Conservation (phyloP, 345 rosid species). For the Salix koriyanagi region DNA sequence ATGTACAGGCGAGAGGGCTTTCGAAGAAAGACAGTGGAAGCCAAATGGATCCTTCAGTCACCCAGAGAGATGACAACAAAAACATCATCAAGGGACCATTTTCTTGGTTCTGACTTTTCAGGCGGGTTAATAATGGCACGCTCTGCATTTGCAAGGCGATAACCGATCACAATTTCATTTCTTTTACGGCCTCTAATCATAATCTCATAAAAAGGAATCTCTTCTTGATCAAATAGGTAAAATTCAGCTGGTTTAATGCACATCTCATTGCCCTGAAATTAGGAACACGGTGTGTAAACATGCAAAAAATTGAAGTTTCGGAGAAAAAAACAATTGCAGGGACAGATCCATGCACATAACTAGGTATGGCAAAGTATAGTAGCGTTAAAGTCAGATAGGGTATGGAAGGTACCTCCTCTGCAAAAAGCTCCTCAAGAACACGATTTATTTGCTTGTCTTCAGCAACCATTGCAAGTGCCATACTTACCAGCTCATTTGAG, state of each 20-base stretch:
- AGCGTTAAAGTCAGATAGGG: neutral
- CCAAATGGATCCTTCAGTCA: slow-evolving; percentile 22
- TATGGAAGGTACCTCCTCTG: slow-evolving; percentile 55
- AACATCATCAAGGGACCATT: slow-evolving; percentile 84
- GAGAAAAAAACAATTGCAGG: neutral
- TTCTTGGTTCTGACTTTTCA: slow-evolving; percentile 50
- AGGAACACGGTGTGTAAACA: neutral
- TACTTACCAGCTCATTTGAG: slow-evolving; percentile 85
- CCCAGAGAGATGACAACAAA: slow-evolving; percentile 75
- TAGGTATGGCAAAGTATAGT: neutral
- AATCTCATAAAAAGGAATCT: slow-evolving; percentile 65
- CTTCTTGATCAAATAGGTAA: slow-evolving; percentile 77
- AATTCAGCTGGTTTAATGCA: slow-evolving; percentile 88
- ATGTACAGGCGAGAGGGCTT: neutral
- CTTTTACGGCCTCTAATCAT: slow-evolving; percentile 74
- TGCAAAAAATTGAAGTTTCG: neutral
- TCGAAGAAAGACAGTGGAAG: neutral
- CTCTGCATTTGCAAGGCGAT: slow-evolving; percentile 62
- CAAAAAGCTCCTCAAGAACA: slow-evolving; percentile 81
- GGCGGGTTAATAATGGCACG: slow-evolving; percentile 73
- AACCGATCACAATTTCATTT: slow-evolving; percentile 66
- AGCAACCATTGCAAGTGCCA: slow-evolving; percentile 96
- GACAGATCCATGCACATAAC: neutral
- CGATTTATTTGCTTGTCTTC: slow-evolving; percentile 95
- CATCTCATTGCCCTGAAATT: slow-evolving; percentile 74